Conservation (phyloP, 257 asterid genomes). For the Solanum okadae region DNA sequence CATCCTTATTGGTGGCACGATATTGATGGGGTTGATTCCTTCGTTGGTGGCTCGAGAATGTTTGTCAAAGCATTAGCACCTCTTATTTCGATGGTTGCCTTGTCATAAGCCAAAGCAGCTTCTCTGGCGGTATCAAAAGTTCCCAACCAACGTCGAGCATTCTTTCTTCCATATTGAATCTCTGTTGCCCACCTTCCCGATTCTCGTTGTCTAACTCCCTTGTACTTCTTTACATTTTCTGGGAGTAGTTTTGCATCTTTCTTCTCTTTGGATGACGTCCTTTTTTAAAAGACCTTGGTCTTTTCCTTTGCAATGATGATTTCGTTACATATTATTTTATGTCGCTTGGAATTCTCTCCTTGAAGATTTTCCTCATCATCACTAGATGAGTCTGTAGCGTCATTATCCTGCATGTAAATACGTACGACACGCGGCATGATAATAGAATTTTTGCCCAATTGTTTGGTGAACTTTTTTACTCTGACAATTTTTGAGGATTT, state of each 20-base stretch:
- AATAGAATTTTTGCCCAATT: neutral
- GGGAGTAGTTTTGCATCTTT: neutral
- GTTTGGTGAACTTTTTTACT: neutral
- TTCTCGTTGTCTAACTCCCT: neutral
- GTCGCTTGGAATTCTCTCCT: neutral
- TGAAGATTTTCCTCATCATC: neutral
- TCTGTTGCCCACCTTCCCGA: neutral
- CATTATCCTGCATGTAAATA: neutral
- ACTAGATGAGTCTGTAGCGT: neutral
- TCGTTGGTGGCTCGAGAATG: neutral
- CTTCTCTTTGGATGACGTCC: neutral
- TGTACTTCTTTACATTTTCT: neutral
- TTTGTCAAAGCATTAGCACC: neutral
- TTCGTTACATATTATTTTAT: neutral
- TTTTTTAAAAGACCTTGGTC: neutral
- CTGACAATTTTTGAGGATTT: neutral
- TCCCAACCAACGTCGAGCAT: neutral
- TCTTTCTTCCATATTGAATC: neutral
- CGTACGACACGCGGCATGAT: neutral
- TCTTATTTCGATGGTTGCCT: too few relatives aligned
- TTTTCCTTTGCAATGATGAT: neutral
- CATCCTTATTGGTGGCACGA: neutral
- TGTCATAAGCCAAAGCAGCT: too few relatives aligned
- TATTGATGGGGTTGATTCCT: neutral
- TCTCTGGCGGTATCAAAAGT: too few relatives aligned